These are phyloP conservation scores for Blastocystis sp. DNA, from an alignment of 352 stramenopile genomes.

Conservation along the genomic window DNA sequence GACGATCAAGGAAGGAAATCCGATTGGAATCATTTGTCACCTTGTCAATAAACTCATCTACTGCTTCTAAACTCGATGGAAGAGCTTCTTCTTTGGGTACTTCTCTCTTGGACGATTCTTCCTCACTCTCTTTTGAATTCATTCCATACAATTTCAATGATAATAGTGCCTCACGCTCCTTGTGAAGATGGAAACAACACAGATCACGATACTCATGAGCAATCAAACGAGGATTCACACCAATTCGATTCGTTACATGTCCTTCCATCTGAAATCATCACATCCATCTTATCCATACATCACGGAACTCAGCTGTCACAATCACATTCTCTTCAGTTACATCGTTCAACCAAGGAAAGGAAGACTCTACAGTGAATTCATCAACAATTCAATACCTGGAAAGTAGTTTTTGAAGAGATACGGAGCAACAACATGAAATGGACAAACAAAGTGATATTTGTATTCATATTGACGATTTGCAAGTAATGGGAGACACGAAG, in stretches of 20 bases:
- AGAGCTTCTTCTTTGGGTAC: not conserved
- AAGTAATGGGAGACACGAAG: conserved; percentile 33
- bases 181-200: conserved; percentile 60
- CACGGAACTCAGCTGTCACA: conserved; percentile 57
- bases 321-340: conserved; percentile 62
- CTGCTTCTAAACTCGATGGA: conserved; percentile 2
- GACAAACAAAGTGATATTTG: conserved; percentile 58
- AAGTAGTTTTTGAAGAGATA: conserved; percentile 62
- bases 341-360: conserved; percentile 49
- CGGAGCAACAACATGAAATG: conserved; percentile 57
- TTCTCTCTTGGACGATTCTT: not conserved
- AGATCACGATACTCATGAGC: conserved; percentile 40
- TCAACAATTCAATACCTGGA: not conserved
- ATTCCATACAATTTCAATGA: conserved; percentile 49
- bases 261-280: not conserved
- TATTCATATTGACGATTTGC: conserved; percentile 50
- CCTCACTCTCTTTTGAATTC: not conserved
- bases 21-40: not conserved
- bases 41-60: not conserved
- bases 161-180: conserved; percentile 41
- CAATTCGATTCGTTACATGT: conserved; percentile 49
- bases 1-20: not conserved
- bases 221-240: conserved; percentile 45
- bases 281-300: not conserved
- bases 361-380: not conserved